Base-by-base conservation (phyloP, 1,284 basidiomycete genomes). In the Gymnopus androsaceus region DNA sequence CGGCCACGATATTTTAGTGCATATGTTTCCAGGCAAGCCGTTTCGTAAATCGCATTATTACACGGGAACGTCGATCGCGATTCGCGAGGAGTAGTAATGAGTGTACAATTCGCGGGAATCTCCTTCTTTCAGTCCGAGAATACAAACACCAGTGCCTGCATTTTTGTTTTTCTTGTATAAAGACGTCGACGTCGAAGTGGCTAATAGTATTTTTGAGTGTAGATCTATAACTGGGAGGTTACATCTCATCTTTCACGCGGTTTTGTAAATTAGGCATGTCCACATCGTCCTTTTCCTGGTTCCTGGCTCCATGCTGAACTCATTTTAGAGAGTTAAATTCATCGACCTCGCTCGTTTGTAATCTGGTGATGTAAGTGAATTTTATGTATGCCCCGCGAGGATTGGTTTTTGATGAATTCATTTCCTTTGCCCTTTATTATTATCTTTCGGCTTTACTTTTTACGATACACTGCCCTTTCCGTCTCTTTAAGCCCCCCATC, bases 41-140 rank as follows among this genome's bases (percentile, higher is more conserved):
- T 45, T 3, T 23, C 42, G 25, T 45, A 23, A 45, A 28, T 23
- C 44, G n/a, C n/a, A n/a, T n/a, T n/a, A n/a, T n/a, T n/a, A n/a
- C n/a, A n/a, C n/a, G n/a, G n/a, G n/a, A 46, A 31, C 12, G 15
- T 25, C 44, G 44, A 12, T 9, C 15, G 44, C 25, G 17, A 8
- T 27, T 15, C 28, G 17, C 17, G 21, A 34, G 19, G 33, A 48
- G 46, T 33, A 48, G n/a, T 25, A 23, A 33, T 30, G 33, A 33
- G 25, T 33, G 36, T 31, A 34, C 31, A 36, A 46, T 33, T 34
- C 21, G 31, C 33, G 46, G 46, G 36, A 14, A 48, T 34, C 31
- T 21, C 46, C 46, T 27, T 46, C 25, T 33, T 46, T 46, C 44
- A 15, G 17, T 46, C 44, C 44, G 44, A 46, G 44, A 21, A 45